Evolutionary conservation across 768 basidiomycete genomes (phyloP).

Genomic region (Calvatia gigantea): DNA sequence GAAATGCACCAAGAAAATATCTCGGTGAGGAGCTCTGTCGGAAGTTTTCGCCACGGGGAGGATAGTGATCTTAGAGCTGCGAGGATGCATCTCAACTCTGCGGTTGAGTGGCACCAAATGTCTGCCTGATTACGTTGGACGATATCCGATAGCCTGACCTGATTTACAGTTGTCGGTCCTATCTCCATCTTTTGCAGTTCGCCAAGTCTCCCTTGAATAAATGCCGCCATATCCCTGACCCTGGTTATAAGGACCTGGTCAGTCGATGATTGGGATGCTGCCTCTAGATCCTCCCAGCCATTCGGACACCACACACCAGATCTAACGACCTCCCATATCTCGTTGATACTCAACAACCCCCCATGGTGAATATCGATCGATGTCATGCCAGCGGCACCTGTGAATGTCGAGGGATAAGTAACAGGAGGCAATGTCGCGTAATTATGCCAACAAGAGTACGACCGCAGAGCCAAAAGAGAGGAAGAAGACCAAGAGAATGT

Average conservation of each 20-base stretch:
- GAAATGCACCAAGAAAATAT: slow-evolving; percentile 4
- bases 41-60: slow-evolving; percentile 9
- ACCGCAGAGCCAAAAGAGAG: background rate
- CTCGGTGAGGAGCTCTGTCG: slow-evolving; percentile 7
- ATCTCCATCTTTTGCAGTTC: background rate
- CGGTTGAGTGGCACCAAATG: background rate
- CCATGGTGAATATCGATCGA: background rate
- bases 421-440: background rate
- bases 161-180: background rate
- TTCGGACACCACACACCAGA: slow-evolving; percentile 7
- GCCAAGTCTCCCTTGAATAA: background rate
- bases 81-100: slow-evolving; percentile 4
- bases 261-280: background rate
- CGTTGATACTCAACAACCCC: background rate
- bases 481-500: background rate
- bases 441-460: background rate
- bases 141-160: background rate
- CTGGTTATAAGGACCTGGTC: background rate
- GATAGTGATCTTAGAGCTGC: slow-evolving; percentile 9
- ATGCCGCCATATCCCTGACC: background rate
- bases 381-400: background rate
- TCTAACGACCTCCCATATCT: slow-evolving; percentile 8
- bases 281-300: background rate
- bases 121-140: background rate
- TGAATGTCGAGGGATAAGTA: background rate